These are phyloP conservation scores for Glycine latifolia DNA, from an alignment of 306 rosid genomes.

Conservation along the genomic window DNA sequence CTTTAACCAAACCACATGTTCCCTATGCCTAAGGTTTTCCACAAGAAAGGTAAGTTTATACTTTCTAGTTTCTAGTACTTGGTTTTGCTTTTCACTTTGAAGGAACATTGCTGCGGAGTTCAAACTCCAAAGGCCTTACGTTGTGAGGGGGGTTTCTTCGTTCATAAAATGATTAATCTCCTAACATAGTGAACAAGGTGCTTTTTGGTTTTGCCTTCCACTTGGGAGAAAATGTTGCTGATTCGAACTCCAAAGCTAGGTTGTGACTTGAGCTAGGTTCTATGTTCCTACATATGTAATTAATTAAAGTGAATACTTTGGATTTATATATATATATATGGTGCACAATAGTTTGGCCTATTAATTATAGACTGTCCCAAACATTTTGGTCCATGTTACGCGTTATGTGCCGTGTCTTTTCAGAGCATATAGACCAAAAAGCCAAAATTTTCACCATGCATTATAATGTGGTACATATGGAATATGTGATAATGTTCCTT, in stretches of 20 bases:
- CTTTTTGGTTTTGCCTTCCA: constrained; percentile 52
- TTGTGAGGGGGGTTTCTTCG: constrained; percentile 5
- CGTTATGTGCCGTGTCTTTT: constrained; percentile 53
- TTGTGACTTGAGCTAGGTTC: constrained; percentile 34
- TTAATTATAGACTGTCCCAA: constrained; percentile 41
- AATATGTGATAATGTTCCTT: constrained; percentile 47
- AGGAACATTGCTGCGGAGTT: constrained; percentile 42
- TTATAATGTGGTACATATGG: constrained; percentile 8
- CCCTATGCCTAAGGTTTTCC: constrained; percentile 41
- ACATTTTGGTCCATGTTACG: constrained; percentile 43
- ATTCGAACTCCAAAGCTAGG: constrained; percentile 36
- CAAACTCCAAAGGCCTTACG: constrained; percentile 40
- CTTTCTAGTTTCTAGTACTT: constrained; percentile 25
- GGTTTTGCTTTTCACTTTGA: constrained; percentile 51
- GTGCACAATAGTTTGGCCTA: constrained; percentile 24
- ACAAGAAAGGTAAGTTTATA: constrained; percentile 39
- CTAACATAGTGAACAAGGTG: constrained; percentile 38
- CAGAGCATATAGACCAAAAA: constrained; percentile 47
- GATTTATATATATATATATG: constrained; percentile 3
- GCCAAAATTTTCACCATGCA: constrained; percentile 39
- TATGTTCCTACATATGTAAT: constrained; percentile 32
- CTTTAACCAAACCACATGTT: constrained; percentile 72
- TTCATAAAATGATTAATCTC: constrained; percentile 41
- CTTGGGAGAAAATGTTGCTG: constrained; percentile 47
- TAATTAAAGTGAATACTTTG: constrained; percentile 31